Evolutionary conservation across 305 asterid genomes (phyloP).

Genomic region (Solanum hybrid): DNA sequence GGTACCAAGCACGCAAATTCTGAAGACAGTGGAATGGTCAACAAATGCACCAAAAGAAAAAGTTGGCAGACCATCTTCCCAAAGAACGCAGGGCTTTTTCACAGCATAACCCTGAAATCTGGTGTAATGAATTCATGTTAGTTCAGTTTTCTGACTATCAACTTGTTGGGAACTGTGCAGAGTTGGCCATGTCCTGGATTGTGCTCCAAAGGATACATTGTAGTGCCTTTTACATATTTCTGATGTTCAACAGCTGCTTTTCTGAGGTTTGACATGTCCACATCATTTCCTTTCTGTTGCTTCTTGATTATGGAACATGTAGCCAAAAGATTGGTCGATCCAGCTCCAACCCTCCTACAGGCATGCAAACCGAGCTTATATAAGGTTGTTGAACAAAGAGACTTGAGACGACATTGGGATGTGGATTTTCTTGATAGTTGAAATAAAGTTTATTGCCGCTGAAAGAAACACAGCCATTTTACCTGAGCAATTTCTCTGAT

Average conservation of each 20-base stretch:
- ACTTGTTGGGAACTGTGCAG: slow-evolving; percentile 49
- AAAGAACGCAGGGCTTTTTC: not conserved
- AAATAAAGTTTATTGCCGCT: not conserved
- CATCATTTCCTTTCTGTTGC: slow-evolving; percentile 27
- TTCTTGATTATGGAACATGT: slow-evolving; percentile 58
- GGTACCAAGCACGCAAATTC: not conserved
- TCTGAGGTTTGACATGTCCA: slow-evolving; percentile 18
- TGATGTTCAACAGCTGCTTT: slow-evolving; percentile 49
- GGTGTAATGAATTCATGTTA: not conserved
- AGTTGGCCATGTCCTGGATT: slow-evolving; percentile 68
- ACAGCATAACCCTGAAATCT: not conserved
- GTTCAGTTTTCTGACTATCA: slow-evolving; percentile 8
- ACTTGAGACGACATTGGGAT: not conserved
- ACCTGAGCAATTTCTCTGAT: slow-evolving; percentile 80
- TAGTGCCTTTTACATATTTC: slow-evolving; percentile 46
- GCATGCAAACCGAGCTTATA: not conserved
- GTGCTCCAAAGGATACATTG: slow-evolving; percentile 84
- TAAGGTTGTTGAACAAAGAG: not conserved
- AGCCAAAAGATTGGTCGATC: slow-evolving; percentile 59
- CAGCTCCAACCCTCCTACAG: slow-evolving; percentile 70
- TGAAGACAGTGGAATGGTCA: not conserved
- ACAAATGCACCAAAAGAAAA: not conserved
- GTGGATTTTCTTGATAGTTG: not conserved
- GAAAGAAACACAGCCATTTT: not conserved
- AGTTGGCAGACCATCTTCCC: not conserved